Evolutionary conservation across 129 eudicot species (phyloP).

Genomic region (Helichrysum umbraculigerum): DNA sequence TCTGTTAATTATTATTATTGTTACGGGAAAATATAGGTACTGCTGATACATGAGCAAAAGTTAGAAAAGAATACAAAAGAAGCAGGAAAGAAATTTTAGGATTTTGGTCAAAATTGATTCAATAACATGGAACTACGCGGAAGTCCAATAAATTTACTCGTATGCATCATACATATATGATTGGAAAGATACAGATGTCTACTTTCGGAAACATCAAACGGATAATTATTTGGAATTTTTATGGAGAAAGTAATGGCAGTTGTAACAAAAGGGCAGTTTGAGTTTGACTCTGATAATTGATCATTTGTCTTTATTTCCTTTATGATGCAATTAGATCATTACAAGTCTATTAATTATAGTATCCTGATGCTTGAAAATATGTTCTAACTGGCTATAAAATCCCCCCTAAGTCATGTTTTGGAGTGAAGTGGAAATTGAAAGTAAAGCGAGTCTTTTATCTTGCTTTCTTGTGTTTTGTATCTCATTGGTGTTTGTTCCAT

Average conservation of each 20-base stretch:
- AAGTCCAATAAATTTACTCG: not conserved
- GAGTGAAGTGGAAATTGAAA: not conserved
- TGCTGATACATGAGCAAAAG: too few species aligned
- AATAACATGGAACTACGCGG: not conserved
- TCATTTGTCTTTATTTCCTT: not conserved
- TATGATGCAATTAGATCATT: not conserved
- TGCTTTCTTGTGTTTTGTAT: not conserved
- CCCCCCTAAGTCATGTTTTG: not conserved
- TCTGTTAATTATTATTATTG: too few species aligned
- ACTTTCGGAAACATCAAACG: not conserved
- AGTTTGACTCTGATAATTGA: not conserved
- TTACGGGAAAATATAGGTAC: too few species aligned
- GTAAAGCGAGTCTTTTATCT: not conserved
- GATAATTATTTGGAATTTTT: not conserved
- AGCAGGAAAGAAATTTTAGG: too few species aligned
- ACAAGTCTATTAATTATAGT: not conserved
- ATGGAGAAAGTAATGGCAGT: not conserved
- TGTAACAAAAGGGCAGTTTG: not conserved
- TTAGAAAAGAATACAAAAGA: too few species aligned
- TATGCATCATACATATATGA: not conserved
- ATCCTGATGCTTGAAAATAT: not conserved
- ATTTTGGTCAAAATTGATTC: too few species aligned
- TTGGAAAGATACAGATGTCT: not conserved
- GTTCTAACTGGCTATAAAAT: not conserved
- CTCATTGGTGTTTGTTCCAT: not conserved